Conservation (phyloP, 768 basidiomycete species). For the Termitomyces sp. region DNA sequence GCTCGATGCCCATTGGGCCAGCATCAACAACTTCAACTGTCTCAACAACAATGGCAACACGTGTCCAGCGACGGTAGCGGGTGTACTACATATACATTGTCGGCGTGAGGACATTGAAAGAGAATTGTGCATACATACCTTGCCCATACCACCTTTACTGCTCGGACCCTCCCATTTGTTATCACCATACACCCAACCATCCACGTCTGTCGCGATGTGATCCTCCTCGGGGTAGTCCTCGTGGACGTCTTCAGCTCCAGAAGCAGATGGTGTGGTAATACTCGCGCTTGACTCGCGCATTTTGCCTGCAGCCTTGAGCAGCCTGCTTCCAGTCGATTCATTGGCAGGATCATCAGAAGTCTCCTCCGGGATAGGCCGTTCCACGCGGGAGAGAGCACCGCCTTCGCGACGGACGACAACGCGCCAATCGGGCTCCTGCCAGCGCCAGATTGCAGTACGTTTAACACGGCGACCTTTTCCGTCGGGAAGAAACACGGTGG, state of each 20-base stretch:
- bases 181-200: constrained; percentile 93
- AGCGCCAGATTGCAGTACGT: constrained; percentile 79
- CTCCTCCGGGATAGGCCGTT: constrained; percentile 64
- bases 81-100: constrained; percentile 58
- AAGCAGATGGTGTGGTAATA: constrained; percentile 11
- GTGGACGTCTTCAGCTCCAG: constrained; percentile 28
- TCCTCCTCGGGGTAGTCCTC: constrained; percentile 45
- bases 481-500: constrained; percentile 54
- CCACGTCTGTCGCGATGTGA: constrained; percentile 62
- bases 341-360: constrained; percentile 23
- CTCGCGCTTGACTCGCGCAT: constrained; percentile 34
- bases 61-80: constrained; percentile 81
- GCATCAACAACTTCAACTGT: constrained; percentile 54
- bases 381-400: constrained; percentile 51
- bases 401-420: constrained; percentile 65
- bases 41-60: constrained; percentile 77
- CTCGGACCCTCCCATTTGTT: constrained; percentile 91
- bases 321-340: constrained; percentile 30
- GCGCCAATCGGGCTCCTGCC: constrained; percentile 92
- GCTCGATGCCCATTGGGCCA: constrained; percentile 31
- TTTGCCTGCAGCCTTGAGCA: constrained; percentile 56
- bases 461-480: constrained; percentile 51
- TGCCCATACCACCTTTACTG: constrained; percentile 81
- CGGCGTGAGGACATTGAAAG: neutral
- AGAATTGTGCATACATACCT: constrained; percentile 38